Evolutionary conservation across 108 stramenopile species (phyloP), one percentile per base, ranked within the genome.

Genomic region (Cyclotella atomus): DNA sequence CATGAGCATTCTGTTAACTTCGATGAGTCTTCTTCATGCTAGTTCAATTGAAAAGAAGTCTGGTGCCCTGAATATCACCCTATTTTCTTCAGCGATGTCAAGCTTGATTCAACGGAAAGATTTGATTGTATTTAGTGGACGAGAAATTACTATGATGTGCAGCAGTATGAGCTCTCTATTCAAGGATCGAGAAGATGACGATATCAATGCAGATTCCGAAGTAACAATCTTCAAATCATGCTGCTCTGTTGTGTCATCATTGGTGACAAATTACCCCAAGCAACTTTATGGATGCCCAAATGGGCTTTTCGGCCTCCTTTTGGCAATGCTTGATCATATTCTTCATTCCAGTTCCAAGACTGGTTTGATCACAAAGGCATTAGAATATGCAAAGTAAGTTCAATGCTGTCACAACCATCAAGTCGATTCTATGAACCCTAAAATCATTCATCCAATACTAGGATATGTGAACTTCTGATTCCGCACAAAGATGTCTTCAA

Each of bases 401-500:
- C 23, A 1, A 21, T 28, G 2, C 0, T 45, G 3, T 44, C 45
- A n/a, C 2, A 44, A 2, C 12, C 7, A n/a, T n/a, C n/a, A n/a
- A n/a, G n/a, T n/a, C n/a, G 1, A 65, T 17, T 49, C 4, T 15
- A 14, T 33, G n/a, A 33, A 21, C 9, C 4, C 30, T n/a, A 25
- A 28, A 53, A 41, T 41, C 38, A 41, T 9, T 41, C 7, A 9
- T 41, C 38, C 7, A 9, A 41, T 41, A 41, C 38, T 43, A 76
- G 88, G 49, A 34, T 94, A 43, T 90, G 88, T 62, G 93, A 94
- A 69, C 57, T 91, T 24, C 64, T 94, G 17, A 82, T 87, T n/a
- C 82, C 85, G 12, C 90, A 94, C 81, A 86, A 82, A 43, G 93
- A 94, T n/a, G 72, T 94, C n/a, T 90, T 89, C 77, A 91, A 90